Conservation (phyloP, 768 basidiomycete genomes). For the Boletus edulis region DNA sequence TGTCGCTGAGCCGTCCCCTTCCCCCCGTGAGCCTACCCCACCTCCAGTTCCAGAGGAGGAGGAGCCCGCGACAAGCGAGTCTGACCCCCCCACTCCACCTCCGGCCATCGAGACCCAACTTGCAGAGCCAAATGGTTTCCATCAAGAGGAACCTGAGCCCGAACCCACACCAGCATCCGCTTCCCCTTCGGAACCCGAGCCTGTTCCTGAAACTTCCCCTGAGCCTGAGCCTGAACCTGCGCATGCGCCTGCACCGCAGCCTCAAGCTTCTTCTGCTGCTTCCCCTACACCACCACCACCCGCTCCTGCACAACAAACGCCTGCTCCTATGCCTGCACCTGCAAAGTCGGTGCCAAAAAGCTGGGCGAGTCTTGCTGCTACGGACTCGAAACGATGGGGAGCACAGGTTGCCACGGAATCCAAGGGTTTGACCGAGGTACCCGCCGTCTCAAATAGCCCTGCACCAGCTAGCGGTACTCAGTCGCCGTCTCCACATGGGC, state of each 20-base stretch:
- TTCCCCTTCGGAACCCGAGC: constrained; percentile 23
- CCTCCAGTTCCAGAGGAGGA: constrained; percentile 31
- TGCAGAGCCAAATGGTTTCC: constrained; percentile 41
- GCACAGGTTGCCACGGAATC: constrained; percentile 74
- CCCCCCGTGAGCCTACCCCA: constrained; percentile 30
- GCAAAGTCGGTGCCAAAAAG: constrained; percentile 61
- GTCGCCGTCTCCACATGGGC: constrained; percentile 31
- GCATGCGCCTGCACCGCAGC: constrained; percentile 21
- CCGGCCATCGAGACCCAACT: constrained; percentile 39
- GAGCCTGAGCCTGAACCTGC: constrained; percentile 17
- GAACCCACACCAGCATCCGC: constrained; percentile 28
- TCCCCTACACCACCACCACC: constrained; percentile 32
- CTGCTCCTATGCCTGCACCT: constrained; percentile 33
- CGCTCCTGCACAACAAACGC: constrained; percentile 26
- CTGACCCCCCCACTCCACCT: constrained; percentile 33
- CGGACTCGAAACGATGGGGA: constrained; percentile 84
- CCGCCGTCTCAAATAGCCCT: constrained; percentile 36
- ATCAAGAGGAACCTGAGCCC: constrained; percentile 33
- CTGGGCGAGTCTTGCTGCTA: constrained; percentile 91
- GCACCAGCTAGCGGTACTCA: constrained; percentile 41
- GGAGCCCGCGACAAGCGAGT: constrained; percentile 38
- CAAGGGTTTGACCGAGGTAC: constrained; percentile 71
- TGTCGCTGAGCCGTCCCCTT: constrained; percentile 27
- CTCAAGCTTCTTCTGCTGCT: constrained; percentile 8
- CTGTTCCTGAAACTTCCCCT: constrained; percentile 24